Base-by-base conservation (phyloP, 352 stramenopile genomes). In the Blastocystis sp. region DNA sequence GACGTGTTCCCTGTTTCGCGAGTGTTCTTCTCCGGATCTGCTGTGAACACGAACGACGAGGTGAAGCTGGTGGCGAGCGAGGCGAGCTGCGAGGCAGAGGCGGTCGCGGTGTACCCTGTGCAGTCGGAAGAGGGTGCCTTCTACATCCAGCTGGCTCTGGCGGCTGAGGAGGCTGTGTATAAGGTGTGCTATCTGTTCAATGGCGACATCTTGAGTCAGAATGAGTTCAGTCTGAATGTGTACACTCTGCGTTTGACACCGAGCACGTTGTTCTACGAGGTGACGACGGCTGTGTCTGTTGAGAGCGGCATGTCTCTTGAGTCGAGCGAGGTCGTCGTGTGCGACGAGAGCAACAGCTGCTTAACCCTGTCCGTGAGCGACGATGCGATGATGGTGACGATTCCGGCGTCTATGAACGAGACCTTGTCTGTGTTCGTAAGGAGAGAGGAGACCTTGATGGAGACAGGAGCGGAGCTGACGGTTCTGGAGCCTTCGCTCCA, bases 101-200 rank as follows among this genome's bases (percentile, higher is more conserved):
- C 73, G 15, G 47, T 84, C 18, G 73, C 73, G 18, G 47, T 26
- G 34, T 84, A 84, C 56, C 15, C 45, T 20, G 29, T 84, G 13
- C 73, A 68, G n/a, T 26, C n/a, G 23, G 73, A 26, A 55, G 29
- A 13, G 45, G 26, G n/a, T 5, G 37, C 66, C 23, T 43, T 68
- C n/a, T 26, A 50, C 15, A 43, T 84, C 53, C 18, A n/a, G 15
- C 41, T 62, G 68, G 34, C 47, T 8, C 26, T 84, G 11, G 43
- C 73, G n/a, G 23, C 15, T 0, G 73, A 55, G 39, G 29, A 69
- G 73, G 29, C 18, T 8, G 3, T 20, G 47, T 84, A 84, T 55
- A 84, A 26, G 47, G 2, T 68, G 73, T 84, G 73, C 73, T 84
- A 84, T 53, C 55, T 66, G 15, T 84, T 84, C 50, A 84, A 84